Evolutionary conservation across 78 protist genomes (phyloP).

Genomic region (Dictyostelium intermedium): DNA sequence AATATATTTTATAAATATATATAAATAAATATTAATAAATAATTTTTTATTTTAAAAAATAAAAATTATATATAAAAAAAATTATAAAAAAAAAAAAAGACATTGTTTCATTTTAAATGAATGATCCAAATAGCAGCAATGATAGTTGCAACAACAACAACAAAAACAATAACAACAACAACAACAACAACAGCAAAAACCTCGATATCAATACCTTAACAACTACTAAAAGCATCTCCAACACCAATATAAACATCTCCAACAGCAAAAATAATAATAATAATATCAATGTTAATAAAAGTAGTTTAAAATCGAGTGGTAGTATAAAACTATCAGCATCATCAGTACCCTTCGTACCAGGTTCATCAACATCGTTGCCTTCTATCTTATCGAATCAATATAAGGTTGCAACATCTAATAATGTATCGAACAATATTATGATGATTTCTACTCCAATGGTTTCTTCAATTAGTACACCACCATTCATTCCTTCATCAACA

Average conservation of each 20-base stretch:
- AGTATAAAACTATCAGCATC: not conserved
- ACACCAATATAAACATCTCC: not conserved
- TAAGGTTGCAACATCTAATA: not conserved
- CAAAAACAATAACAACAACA: no score
- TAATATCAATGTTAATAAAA: not conserved
- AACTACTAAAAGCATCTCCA: not conserved
- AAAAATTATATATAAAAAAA: no score
- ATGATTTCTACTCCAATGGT: not conserved
- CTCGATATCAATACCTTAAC: not conserved
- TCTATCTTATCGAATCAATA: not conserved
- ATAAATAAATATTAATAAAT: not conserved
- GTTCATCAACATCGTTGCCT: not conserved
- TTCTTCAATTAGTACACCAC: not conserved
- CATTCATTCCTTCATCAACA: not conserved
- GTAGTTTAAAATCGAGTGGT: not conserved
- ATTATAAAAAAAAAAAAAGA: not conserved
- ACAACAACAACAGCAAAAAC: no score
- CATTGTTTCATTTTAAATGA: not conserved
- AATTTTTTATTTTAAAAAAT: no score
- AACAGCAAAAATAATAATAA: not conserved
- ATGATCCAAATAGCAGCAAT: conserved; percentile 1
- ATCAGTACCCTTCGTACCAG: not conserved
- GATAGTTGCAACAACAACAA: not conserved
- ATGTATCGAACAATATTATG: not conserved
- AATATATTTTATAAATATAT: no score